These are phyloP conservation scores for Xerocomellus chrysenteron DNA, from an alignment of 768 basidiomycete genomes.

Conservation along the genomic window DNA sequence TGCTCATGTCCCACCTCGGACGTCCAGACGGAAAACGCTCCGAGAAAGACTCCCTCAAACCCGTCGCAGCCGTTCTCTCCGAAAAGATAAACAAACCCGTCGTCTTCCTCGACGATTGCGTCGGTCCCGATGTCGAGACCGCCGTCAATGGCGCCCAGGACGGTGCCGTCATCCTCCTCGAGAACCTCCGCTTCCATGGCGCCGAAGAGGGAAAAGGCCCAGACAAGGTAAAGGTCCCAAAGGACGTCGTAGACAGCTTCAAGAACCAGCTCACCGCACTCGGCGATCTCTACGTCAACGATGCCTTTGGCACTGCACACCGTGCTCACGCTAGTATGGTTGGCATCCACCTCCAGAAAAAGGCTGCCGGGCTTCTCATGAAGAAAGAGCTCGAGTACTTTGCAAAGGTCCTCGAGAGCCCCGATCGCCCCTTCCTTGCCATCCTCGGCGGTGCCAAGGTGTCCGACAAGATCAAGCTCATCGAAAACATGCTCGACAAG, in stretches of 20 bases:
- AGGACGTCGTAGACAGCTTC: conserved; percentile 77
- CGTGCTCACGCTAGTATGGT: conserved; percentile 99
- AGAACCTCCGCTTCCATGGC: conserved; percentile 98
- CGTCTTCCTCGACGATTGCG: conserved; percentile 80
- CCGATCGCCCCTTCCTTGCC: conserved; percentile 94
- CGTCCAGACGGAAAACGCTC: conserved; percentile 92
- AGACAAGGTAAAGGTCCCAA: conserved; percentile 94
- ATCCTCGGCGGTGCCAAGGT: conserved; percentile 99
- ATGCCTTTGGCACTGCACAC: conserved; percentile 98
- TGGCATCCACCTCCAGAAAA: conserved; percentile 86
- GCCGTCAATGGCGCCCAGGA: conserved; percentile 57
- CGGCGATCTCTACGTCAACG: conserved; percentile 97
- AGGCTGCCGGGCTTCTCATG: conserved; percentile 94
- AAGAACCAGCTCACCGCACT: conserved; percentile 84
- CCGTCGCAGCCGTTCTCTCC: conserved; percentile 70
- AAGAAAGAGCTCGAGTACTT: conserved; percentile 99
- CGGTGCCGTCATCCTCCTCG: conserved; percentile 84
- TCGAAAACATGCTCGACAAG: conserved; percentile 99
- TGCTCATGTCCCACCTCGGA: conserved; percentile 97
- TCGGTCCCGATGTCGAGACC: conserved; percentile 82
- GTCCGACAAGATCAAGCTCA: conserved; percentile 97
- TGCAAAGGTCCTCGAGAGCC: conserved; percentile 93
- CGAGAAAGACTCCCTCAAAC: conserved; percentile 87
- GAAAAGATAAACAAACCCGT: conserved; percentile 53
- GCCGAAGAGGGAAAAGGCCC: conserved; percentile 98